Percentiles rank a stretch among this genome's conserved stretches.
phyloP scores from a whole-genome alignment of 1,139 yeast genomes.

The Nadsonia starkeyi-henricii region DNA sequence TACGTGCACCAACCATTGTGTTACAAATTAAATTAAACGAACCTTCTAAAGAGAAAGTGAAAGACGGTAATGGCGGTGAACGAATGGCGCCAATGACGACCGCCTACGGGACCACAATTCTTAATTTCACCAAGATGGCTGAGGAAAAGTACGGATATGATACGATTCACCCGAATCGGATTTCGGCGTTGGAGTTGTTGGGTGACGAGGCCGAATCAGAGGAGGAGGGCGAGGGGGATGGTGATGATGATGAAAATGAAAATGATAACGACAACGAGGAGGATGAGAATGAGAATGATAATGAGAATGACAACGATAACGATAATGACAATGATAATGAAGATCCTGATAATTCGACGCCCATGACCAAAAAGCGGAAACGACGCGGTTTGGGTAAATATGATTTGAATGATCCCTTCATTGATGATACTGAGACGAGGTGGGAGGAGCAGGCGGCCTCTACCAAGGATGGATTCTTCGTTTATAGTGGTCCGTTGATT shows the following conservation, averaged over 20 bases:
- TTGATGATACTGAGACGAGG: conserved; percentile 82
- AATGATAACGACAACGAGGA: conserved; percentile 4
- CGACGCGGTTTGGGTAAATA: conserved; percentile 49
- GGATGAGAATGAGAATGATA: conserved; percentile 3
- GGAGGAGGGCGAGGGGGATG: conserved; percentile 26
- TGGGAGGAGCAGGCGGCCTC: conserved; percentile 92
- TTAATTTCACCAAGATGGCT: conserved; percentile 66
- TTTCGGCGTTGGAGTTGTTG: conserved; percentile 40
- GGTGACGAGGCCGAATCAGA: conserved; percentile 50
- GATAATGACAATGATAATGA: background rate
- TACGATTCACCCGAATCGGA: conserved; percentile 46
- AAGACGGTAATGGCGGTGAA: background rate
- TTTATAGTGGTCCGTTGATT: conserved; percentile 83
- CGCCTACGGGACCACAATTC: conserved; percentile 5
- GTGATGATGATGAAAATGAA: conserved; percentile 7
- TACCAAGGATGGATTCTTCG: conserved; percentile 91
- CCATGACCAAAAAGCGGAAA: conserved; percentile 15
- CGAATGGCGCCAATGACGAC: background rate
- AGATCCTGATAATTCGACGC: background rate
- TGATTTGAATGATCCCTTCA: conserved; percentile 88
- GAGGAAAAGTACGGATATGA: conserved; percentile 82
- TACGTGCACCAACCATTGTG: background rate
- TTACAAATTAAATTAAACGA: background rate
- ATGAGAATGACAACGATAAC: conserved; percentile 5
- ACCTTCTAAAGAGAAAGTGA: background rate